Percentiles rank a stretch among this genome's conserved stretches.
Conservation (phyloP, 2,329 filamentous ascomycete species). For the Neoarthrinium moseri region DNA sequence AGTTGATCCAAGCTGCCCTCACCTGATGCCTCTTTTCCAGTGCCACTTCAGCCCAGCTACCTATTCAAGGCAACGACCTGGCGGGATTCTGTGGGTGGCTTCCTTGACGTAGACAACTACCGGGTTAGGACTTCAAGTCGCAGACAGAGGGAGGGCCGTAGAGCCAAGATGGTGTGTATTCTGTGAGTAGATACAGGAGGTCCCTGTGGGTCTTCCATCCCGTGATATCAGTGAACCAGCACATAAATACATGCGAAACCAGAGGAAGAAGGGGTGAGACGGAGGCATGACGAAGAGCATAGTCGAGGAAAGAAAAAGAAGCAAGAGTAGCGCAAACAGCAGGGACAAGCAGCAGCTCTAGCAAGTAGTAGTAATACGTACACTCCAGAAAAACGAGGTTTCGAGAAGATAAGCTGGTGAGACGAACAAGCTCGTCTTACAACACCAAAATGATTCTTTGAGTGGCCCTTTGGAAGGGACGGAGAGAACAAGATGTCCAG, state of each 20-base stretch:
- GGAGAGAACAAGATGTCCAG: conserved; percentile 10
- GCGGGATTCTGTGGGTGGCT: no score
- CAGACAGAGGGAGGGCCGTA: no score
- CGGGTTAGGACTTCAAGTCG: no score
- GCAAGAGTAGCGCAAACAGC: neutral
- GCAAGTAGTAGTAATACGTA: conserved; percentile 52
- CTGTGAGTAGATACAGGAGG: conserved; percentile 38
- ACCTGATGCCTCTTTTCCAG: no score
- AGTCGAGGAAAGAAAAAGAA: conserved; percentile 30
- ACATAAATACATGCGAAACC: conserved; percentile 16
- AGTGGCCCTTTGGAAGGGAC: neutral
- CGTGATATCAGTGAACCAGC: conserved; percentile 33
- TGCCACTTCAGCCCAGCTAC: no score
- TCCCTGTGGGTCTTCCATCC: conserved; percentile 33
- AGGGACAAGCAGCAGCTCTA: conserved; percentile 11
- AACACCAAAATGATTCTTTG: neutral
- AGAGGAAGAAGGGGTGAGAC: conserved; percentile 17
- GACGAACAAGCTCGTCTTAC: conserved; percentile 7
- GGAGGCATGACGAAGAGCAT: conserved; percentile 15
- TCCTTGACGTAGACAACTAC: no score
- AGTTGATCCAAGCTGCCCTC: no score
- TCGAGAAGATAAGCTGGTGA: no score
- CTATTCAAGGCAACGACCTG: no score
- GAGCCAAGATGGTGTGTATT: conserved; percentile 36
- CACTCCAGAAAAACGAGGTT: conserved; percentile 45